Percentiles rank a stretch among this genome's conserved stretches.
These are phyloP conservation scores for Aspergillus novoparasiticus DNA, from an alignment of 2,329 filamentous ascomycete genomes.

Conservation along the genomic window DNA sequence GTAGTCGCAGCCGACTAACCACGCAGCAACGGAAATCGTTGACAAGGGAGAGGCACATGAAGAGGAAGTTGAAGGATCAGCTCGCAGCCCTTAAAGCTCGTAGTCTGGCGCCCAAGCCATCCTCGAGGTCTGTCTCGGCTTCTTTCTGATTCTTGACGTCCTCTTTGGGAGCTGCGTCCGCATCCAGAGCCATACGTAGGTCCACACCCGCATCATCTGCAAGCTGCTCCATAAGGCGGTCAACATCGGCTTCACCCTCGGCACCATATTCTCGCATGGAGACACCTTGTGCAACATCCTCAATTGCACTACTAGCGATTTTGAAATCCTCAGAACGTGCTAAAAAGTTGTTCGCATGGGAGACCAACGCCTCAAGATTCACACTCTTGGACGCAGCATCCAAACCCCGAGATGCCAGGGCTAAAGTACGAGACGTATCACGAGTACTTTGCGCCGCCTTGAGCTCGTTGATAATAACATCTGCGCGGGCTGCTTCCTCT, in stretches of 20 bases:
- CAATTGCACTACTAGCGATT: slow-evolving; percentile 45
- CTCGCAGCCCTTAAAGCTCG: slow-evolving; percentile 43
- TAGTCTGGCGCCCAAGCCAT: slow-evolving; percentile 44
- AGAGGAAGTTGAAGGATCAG: slow-evolving; percentile 16
- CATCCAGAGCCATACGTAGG: slow-evolving; percentile 43
- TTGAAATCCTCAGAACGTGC: slow-evolving; percentile 47
- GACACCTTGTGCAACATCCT: slow-evolving; percentile 45
- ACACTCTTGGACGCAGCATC: slow-evolving; percentile 49
- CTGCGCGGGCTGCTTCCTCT: slow-evolving; percentile 49
- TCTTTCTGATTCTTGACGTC: slow-evolving; percentile 44
- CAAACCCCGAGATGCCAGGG: slow-evolving; percentile 47
- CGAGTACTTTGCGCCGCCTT: slow-evolving; percentile 52
- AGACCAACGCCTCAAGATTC: slow-evolving; percentile 47
- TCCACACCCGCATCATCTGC: slow-evolving; percentile 49
- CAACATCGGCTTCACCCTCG: slow-evolving; percentile 45
- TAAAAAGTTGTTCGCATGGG: slow-evolving; percentile 47
- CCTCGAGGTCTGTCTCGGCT: slow-evolving; percentile 43
- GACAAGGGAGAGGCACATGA: background rate
- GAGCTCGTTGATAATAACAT: slow-evolving; percentile 53
- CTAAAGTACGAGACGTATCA: slow-evolving; percentile 49
- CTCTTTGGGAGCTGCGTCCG: slow-evolving; percentile 41
- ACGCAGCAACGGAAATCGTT: background rate
- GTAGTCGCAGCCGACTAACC: background rate
- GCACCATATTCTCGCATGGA: slow-evolving; percentile 50
- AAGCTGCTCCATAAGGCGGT: slow-evolving; percentile 47